phyloP scores from a whole-genome alignment of 169 alveolate genomes.

The Toxoplasma gondii region DNA sequence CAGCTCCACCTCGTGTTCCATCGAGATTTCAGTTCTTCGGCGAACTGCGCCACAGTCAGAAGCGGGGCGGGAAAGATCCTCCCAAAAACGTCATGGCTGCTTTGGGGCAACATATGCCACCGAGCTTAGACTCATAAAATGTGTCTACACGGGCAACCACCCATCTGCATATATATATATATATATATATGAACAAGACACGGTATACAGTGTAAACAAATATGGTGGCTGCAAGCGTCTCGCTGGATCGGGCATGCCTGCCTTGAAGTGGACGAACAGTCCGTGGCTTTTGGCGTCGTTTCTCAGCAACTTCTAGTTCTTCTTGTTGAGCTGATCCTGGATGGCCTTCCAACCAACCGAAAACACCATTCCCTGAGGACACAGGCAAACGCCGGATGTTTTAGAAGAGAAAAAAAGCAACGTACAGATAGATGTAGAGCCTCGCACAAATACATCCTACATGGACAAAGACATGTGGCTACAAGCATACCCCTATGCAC shows the following conservation, averaged over 20 bases:
- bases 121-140: too few relatives aligned
- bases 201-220: too few relatives aligned
- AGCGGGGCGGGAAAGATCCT: too few relatives aligned
- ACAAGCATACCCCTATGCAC: background rate
- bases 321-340: constrained; percentile 59
- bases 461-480: background rate
- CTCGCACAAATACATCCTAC: background rate
- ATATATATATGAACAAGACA: background rate
- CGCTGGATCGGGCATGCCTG: too few relatives aligned
- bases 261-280: too few relatives aligned
- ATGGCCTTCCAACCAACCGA: constrained; percentile 73
- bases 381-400: background rate
- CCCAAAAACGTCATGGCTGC: too few relatives aligned
- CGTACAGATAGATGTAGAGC: background rate
- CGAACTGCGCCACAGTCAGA: too few relatives aligned
- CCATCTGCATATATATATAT: background rate
- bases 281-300: background rate
- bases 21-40: too few relatives aligned
- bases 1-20: too few relatives aligned
- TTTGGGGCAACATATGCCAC: too few relatives aligned
- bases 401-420: background rate
- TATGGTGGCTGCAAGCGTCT: too few relatives aligned
- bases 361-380: constrained; percentile 66
- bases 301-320: background rate
- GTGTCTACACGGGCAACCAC: background rate